These are phyloP conservation scores for Nidula niveotomentosa DNA, from an alignment of 1,284 basidiomycete species.

Conservation along the genomic window DNA sequence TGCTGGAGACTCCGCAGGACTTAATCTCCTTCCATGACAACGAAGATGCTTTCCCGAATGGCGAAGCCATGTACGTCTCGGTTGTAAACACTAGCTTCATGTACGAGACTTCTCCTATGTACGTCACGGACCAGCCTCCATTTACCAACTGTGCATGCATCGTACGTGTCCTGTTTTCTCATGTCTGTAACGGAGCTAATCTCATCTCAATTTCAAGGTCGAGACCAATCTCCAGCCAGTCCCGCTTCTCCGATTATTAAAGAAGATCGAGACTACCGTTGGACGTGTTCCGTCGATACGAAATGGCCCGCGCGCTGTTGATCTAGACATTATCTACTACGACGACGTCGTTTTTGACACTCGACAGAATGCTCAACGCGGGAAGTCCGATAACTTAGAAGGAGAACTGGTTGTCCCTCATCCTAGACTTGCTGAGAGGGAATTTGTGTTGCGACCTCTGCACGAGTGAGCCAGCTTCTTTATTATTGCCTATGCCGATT, in stretches of 20 bases:
- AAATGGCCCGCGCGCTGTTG: constrained; percentile 90
- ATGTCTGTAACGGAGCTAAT: neutral
- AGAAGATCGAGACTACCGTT: constrained; percentile 73
- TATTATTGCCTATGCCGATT: neutral
- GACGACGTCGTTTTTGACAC: constrained; percentile 67
- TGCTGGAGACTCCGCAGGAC: constrained; percentile 46
- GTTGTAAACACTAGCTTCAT: constrained; percentile 86
- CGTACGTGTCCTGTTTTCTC: constrained; percentile 43
- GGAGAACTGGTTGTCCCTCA: constrained; percentile 85
- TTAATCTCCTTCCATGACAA: constrained; percentile 18
- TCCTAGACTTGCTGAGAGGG: constrained; percentile 77
- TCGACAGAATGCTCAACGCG: constrained; percentile 36
- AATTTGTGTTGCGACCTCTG: constrained; percentile 91
- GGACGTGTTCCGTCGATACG: constrained; percentile 83
- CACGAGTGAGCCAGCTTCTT: constrained; percentile 65
- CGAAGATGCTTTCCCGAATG: constrained; percentile 1
- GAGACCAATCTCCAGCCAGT: constrained; percentile 71
- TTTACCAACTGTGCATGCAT: constrained; percentile 93
- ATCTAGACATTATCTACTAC: constrained; percentile 90
- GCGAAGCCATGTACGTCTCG: constrained; percentile 24
- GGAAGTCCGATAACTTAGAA: constrained; percentile 48
- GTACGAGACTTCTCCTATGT: constrained; percentile 97
- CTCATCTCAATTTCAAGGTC: constrained; percentile 42
- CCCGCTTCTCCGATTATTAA: constrained; percentile 67
- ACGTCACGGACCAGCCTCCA: constrained; percentile 84